A percentile compares a stretch with the other conserved stretches of the same genome.
These are phyloP conservation scores for Citrus hindsii DNA, from an alignment of 345 rosid species.

Conservation along the genomic window DNA sequence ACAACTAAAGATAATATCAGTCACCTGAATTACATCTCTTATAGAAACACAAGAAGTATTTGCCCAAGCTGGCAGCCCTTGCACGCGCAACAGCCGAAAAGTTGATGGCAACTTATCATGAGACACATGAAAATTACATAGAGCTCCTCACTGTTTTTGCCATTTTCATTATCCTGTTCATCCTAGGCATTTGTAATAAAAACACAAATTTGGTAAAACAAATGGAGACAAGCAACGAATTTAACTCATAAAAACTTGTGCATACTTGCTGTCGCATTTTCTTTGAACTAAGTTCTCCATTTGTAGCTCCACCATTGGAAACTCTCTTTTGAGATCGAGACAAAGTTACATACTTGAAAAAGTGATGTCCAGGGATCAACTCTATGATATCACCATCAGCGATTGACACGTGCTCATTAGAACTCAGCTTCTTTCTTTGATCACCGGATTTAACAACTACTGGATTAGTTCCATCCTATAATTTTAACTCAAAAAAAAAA, in stretches of 20 bases:
- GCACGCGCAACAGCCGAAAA: slow-evolving; percentile 67
- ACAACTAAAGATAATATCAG: background rate
- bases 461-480: slow-evolving; percentile 84
- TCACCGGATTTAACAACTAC: slow-evolving; percentile 62
- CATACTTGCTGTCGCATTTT: slow-evolving; percentile 38
- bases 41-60: slow-evolving; percentile 87
- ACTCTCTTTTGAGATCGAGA: slow-evolving; percentile 29
- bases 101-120: slow-evolving; percentile 43
- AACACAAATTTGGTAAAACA: background rate
- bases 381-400: slow-evolving; percentile 61
- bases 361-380: slow-evolving; percentile 78
- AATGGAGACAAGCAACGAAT: background rate
- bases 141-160: slow-evolving; percentile 35
- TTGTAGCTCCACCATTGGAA: slow-evolving; percentile 8
- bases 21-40: slow-evolving; percentile 78
- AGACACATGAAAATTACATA: slow-evolving; percentile 43
- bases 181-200: slow-evolving; percentile 26
- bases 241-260: background rate
- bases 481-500: background rate
- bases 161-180: slow-evolving; percentile 12
- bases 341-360: slow-evolving; percentile 48
- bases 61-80: slow-evolving; percentile 83
- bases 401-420: slow-evolving; percentile 42
- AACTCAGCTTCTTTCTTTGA: slow-evolving; percentile 51
- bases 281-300: slow-evolving; percentile 34